A percentile compares a stretch with the other conserved stretches of the same genome.
phyloP scores from a whole-genome alignment of 2,329 filamentous ascomycete species.

The Aspergillus unguis region DNA sequence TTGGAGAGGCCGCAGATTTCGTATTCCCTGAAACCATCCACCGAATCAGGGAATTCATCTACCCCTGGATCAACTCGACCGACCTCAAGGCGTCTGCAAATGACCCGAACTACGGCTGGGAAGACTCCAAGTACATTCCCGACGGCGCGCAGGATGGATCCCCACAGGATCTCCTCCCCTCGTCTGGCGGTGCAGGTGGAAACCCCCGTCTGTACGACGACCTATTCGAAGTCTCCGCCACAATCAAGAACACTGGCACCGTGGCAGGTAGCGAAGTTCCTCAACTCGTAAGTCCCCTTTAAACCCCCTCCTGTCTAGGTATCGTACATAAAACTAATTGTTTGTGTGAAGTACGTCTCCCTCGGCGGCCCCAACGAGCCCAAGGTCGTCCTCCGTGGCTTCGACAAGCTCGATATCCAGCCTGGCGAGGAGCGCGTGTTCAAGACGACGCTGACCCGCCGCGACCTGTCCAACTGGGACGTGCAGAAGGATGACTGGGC shows the following conservation, averaged over 20 bases:
- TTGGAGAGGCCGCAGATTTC: conserved; percentile 51
- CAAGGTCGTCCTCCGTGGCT: conserved; percentile 67
- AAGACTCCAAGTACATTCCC: conserved; percentile 50
- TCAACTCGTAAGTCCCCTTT: conserved; percentile 42
- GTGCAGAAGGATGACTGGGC: conserved; percentile 78
- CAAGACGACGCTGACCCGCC: conserved; percentile 65
- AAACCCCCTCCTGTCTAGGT: neutral
- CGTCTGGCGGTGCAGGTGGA: conserved; percentile 58
- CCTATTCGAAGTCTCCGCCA: conserved; percentile 48
- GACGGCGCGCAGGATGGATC: conserved; percentile 50
- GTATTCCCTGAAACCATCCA: conserved; percentile 54
- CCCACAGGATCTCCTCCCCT: conserved; percentile 55
- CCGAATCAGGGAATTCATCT: conserved; percentile 56
- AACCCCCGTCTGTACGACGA: conserved; percentile 55
- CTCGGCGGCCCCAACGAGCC: conserved; percentile 75
- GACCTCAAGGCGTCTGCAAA: conserved; percentile 51
- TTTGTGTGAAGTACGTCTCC: conserved; percentile 57
- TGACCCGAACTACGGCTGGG: conserved; percentile 54
- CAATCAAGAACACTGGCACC: conserved; percentile 51
- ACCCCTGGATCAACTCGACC: conserved; percentile 62
- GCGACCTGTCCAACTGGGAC: conserved; percentile 89
- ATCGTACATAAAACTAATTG: neutral
- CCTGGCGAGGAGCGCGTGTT: conserved; percentile 68
- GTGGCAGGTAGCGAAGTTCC: conserved; percentile 52
- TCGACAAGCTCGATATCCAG: conserved; percentile 71